Evolutionary conservation across 495 filamentous ascomycete genomes (phyloP).

Genomic region (Aspergillus taichungensis): DNA sequence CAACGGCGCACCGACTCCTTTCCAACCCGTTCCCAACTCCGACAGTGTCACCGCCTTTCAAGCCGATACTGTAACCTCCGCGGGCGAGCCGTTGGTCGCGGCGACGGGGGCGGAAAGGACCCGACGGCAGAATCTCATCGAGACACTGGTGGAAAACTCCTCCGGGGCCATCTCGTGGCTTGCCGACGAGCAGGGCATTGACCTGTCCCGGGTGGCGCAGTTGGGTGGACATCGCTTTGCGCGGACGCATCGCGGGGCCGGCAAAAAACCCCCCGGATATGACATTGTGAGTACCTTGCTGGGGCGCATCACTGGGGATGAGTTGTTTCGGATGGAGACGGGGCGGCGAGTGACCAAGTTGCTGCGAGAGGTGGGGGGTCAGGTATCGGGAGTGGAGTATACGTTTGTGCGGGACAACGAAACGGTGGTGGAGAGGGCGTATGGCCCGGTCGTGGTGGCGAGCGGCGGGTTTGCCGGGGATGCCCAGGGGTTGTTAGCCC

Average conservation of each 20-base stretch:
- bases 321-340: conserved; percentile 37
- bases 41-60: conserved; percentile 33
- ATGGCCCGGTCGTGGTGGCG: conserved; percentile 48
- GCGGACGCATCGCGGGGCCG: conserved; percentile 46
- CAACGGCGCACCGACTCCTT: conserved; percentile 48
- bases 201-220: conserved; percentile 44
- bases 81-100: conserved; percentile 9
- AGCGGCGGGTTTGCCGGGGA: conserved; percentile 53
- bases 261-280: conserved; percentile 41
- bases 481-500: conserved; percentile 40
- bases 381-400: conserved; percentile 16
- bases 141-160: conserved; percentile 29
- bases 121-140: conserved; percentile 33
- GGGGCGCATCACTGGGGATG: conserved; percentile 28
- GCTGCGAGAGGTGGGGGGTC: conserved; percentile 11
- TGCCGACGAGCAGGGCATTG: conserved; percentile 38
- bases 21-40: conserved; percentile 24
- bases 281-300: conserved; percentile 44
- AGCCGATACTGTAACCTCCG: conserved; percentile 45
- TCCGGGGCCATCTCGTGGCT: conserved; percentile 43
- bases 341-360: conserved; percentile 38
- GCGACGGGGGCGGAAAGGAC: neutral
- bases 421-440: conserved; percentile 14
- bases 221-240: conserved; percentile 44
- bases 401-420: conserved; percentile 14